These are phyloP conservation scores for Beauveria australis DNA, from an alignment of 2,329 filamentous ascomycete species.

Conservation along the genomic window DNA sequence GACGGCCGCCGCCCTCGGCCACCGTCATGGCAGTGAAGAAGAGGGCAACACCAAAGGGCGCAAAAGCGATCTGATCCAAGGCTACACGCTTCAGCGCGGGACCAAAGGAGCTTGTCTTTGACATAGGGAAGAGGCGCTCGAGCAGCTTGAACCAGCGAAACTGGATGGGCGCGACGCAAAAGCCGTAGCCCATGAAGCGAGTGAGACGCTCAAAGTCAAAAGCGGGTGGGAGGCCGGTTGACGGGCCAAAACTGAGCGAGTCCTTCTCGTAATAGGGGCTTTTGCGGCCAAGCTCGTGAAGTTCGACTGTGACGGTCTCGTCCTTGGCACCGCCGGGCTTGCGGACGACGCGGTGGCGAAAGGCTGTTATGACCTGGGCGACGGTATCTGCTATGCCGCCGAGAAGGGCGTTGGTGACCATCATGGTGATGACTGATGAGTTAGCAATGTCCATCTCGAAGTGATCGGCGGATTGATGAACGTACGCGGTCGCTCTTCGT, in stretches of 20 bases:
- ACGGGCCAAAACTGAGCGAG: constrained; percentile 42
- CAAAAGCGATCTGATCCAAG: constrained; percentile 88
- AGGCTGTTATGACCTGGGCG: constrained; percentile 82
- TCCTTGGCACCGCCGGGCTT: constrained; percentile 56
- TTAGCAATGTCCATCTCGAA: background rate
- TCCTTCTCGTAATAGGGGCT: constrained; percentile 59
- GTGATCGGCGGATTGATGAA: constrained; percentile 6
- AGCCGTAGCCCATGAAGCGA: constrained; percentile 95
- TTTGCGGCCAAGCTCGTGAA: constrained; percentile 78
- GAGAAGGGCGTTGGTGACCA: constrained; percentile 96
- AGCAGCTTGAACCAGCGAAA: constrained; percentile 95
- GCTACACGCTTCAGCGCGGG: constrained; percentile 85
- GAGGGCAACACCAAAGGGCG: constrained; percentile 73
- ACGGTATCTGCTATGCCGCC: constrained; percentile 95
- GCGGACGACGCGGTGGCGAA: constrained; percentile 58
- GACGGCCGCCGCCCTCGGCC: constrained; percentile 79
- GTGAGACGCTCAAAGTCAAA: constrained; percentile 95
- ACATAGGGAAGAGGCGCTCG: constrained; percentile 73
- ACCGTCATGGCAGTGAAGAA: constrained; percentile 98
- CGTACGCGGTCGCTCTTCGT: constrained; percentile 78
- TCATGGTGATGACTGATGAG: constrained; percentile 78
- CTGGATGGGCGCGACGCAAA: constrained; percentile 90
- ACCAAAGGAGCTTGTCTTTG: constrained; percentile 62
- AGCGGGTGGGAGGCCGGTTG: constrained; percentile 55
- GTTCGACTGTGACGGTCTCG: constrained; percentile 75